Conservation (phyloP, 768 basidiomycete species). For the Suillus decipiens region DNA sequence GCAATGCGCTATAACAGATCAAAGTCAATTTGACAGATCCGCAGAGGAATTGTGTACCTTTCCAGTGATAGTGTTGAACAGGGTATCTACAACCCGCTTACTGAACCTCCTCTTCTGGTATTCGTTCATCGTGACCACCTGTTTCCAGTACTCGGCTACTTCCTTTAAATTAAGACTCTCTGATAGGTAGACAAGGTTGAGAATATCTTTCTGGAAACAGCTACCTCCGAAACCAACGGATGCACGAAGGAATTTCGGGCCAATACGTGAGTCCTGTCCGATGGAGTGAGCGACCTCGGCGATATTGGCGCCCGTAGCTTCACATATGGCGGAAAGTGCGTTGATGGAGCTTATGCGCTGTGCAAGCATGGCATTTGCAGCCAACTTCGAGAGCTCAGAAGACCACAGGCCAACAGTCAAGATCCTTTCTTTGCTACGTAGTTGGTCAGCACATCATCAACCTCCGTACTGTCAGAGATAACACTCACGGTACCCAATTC, state of each 20-base stretch:
- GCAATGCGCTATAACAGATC: constrained; percentile 70
- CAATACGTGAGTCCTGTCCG: constrained; percentile 90
- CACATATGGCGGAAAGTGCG: constrained; percentile 97
- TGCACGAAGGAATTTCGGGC: constrained; percentile 93
- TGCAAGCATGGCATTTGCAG: constrained; percentile 99
- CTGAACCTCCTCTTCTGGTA: constrained; percentile 97
- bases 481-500: constrained; percentile 92
- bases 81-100: constrained; percentile 92
- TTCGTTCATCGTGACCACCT: constrained; percentile 98
- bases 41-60: constrained; percentile 55
- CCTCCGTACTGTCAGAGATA: constrained; percentile 4
- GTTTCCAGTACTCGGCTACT: constrained; percentile 96
- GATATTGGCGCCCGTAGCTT: constrained; percentile 97
- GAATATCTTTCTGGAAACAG: constrained; percentile 99
- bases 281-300: constrained; percentile 96
- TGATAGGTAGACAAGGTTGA: constrained; percentile 96
- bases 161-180: constrained; percentile 95
- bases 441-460: constrained; percentile 9
- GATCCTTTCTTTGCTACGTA: constrained; percentile 65
- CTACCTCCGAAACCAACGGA: constrained; percentile 97
- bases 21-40: not conserved
- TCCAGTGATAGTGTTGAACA: constrained; percentile 98
- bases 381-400: constrained; percentile 96
- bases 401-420: constrained; percentile 98
- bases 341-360: constrained; percentile 99